Evolutionary conservation across 768 basidiomycete genomes (phyloP).

Genomic region (Amanita brunnescens): DNA sequence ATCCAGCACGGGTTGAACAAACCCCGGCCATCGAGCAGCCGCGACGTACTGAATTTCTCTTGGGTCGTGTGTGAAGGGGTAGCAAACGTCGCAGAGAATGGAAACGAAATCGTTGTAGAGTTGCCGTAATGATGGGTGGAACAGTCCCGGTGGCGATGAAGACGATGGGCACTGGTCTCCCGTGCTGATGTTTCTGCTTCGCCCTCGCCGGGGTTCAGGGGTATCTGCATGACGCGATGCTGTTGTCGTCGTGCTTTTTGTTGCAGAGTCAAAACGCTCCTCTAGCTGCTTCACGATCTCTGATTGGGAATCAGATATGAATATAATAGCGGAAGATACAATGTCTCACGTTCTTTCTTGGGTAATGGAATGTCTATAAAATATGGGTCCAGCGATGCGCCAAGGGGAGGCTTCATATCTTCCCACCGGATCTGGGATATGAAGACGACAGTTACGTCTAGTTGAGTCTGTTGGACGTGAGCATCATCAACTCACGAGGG

Average conservation of each 20-base stretch:
- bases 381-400: slow-evolving; percentile 67
- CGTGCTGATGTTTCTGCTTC: no score
- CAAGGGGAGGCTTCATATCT: slow-evolving; percentile 58
- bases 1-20: slow-evolving; percentile 59
- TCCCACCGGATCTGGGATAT: slow-evolving; percentile 64
- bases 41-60: slow-evolving; percentile 69
- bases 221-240: not conserved
- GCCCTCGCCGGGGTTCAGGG: not conserved
- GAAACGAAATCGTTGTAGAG: slow-evolving; percentile 60
- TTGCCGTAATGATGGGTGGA: slow-evolving; percentile 45
- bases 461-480: slow-evolving; percentile 33
- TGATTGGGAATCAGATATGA: slow-evolving; percentile 5
- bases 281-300: slow-evolving; percentile 29
- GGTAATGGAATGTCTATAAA: slow-evolving; percentile 47
- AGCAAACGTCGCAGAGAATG: slow-evolving; percentile 51
- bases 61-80: slow-evolving; percentile 56
- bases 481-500: not conserved
- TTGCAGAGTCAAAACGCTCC: slow-evolving; percentile 21
- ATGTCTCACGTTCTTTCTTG: slow-evolving; percentile 46
- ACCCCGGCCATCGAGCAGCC: slow-evolving; percentile 75
- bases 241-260: slow-evolving; percentile 5
- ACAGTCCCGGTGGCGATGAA: slow-evolving; percentile 15
- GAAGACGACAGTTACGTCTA: slow-evolving; percentile 53
- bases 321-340: not conserved
- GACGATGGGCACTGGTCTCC: no score